phyloP scores from a whole-genome alignment of 768 basidiomycete species.

The Hypholoma sublateritium region DNA sequence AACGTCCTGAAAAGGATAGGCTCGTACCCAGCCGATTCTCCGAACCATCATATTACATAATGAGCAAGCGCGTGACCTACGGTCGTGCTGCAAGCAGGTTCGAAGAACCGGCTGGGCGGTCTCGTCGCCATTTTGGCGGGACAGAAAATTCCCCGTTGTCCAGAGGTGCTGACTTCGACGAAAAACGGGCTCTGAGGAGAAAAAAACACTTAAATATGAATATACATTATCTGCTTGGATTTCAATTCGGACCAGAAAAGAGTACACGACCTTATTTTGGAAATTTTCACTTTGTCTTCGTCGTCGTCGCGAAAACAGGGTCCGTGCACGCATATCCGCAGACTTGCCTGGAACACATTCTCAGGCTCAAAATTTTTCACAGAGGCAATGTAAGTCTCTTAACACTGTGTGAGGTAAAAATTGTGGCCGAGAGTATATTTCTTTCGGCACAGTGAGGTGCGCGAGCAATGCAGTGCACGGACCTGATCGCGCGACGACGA shows the following conservation, averaged over 20 bases:
- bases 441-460: too few species aligned
- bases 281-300: neutral
- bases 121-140: constrained; percentile 3
- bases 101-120: constrained; percentile 3
- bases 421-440: too few species aligned
- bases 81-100: neutral
- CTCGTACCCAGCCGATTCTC: neutral
- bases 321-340: neutral
- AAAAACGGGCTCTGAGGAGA: neutral
- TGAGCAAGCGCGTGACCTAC: neutral
- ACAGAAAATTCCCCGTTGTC: neutral
- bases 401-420: too few species aligned
- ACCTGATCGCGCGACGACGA: too few species aligned
- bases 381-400: too few species aligned
- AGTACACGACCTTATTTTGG: neutral
- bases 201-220: constrained; percentile 1
- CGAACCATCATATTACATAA: neutral
- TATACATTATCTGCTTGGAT: neutral
- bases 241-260: neutral
- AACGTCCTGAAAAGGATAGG: neutral
- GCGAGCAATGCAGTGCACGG: too few species aligned
- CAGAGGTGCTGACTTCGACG: neutral
- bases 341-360: too few species aligned
- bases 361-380: too few species aligned
- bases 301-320: neutral